Conservation (phyloP, 345 rosid genomes). For the Gossypium australe region DNA sequence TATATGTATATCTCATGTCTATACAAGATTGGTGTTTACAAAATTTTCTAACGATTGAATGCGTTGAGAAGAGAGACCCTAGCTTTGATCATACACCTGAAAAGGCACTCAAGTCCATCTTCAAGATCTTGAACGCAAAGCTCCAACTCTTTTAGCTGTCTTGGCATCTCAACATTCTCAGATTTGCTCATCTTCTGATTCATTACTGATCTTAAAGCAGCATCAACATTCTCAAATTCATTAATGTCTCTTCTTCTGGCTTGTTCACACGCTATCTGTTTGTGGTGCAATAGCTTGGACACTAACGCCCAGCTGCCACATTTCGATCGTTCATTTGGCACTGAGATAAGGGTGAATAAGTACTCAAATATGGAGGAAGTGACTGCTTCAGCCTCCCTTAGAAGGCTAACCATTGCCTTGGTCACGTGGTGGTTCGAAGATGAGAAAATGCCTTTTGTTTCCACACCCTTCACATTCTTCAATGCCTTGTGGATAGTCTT, state of each 20-base stretch:
- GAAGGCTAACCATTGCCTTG: too few relatives aligned
- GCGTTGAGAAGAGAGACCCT: conserved; percentile 30
- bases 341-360: too few relatives aligned
- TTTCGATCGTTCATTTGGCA: too few relatives aligned
- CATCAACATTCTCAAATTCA: conserved; percentile 23
- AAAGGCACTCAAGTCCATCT: conserved; percentile 22
- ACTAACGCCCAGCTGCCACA: conserved; percentile 10
- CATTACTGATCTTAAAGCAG: neutral
- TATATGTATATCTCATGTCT: conserved; percentile 4
- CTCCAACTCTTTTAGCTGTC: conserved; percentile 16
- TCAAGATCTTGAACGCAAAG: conserved; percentile 28
- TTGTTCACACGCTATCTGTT: conserved; percentile 8
- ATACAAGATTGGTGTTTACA: conserved; percentile 15
- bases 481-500: conserved; percentile 17
- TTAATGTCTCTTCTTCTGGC: conserved; percentile 6
- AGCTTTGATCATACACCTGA: neutral
- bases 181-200: conserved; percentile 5
- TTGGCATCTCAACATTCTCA: conserved; percentile 1
- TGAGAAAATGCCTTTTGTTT: neutral
- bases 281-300: conserved; percentile 23
- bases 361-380: neutral
- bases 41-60: neutral
- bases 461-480: conserved; percentile 8
- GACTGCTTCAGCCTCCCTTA: neutral
- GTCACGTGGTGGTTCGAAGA: too few relatives aligned